These are phyloP conservation scores for Synchytrium microbalum DNA, from an alignment of 371 early-diverging fungal species.

Conservation along the genomic window DNA sequence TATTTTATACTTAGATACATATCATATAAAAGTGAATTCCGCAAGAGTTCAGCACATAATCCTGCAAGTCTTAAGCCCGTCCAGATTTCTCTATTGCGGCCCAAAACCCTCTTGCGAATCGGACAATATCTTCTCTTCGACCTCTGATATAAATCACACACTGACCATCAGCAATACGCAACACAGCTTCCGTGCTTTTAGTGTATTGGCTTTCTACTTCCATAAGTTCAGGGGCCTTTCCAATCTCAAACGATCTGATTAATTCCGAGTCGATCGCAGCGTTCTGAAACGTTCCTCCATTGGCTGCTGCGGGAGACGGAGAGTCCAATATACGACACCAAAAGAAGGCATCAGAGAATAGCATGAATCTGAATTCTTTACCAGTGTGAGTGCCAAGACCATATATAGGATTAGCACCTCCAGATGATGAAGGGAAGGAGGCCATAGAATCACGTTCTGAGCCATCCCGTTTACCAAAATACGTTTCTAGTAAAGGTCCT, in stretches of 20 bases:
- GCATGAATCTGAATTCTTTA: conserved; percentile 23
- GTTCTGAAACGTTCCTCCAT: background rate
- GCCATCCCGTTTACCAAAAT: conserved; percentile 9
- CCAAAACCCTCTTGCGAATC: too few species aligned
- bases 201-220: conserved; percentile 3
- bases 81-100: too few species aligned
- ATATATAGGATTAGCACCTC: conserved; percentile 14
- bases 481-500: conserved; percentile 16
- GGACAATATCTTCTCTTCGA: conserved; percentile 14
- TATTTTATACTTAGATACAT: too few species aligned
- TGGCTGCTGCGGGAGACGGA: too few species aligned
- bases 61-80: too few species aligned
- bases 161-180: conserved; percentile 23
- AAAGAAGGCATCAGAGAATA: conserved; percentile 37
- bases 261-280: background rate
- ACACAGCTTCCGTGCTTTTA: conserved; percentile 17
- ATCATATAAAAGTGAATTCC: too few species aligned
- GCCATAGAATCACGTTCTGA: background rate
- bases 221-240: background rate
- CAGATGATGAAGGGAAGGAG: too few species aligned
- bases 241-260: conserved; percentile 1
- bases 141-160: conserved; percentile 31
- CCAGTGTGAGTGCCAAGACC: conserved; percentile 25
- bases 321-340: conserved; percentile 22
- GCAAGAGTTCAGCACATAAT: too few species aligned